These are phyloP conservation scores for Gynandropsis gynandra DNA, from an alignment of 345 rosid genomes.

Conservation along the genomic window DNA sequence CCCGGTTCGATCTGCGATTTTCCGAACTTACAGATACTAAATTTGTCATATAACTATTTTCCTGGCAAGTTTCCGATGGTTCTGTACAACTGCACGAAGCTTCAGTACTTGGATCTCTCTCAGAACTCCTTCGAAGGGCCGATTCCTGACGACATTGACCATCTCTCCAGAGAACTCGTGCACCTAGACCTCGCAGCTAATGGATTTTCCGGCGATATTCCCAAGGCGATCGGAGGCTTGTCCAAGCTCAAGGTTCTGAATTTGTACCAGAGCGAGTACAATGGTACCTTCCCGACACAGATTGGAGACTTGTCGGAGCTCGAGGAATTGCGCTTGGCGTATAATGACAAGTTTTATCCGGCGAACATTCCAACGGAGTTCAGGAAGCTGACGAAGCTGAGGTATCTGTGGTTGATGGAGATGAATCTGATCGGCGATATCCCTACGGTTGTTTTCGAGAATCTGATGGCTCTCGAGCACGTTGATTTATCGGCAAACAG, in stretches of 20 bases:
- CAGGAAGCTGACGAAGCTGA: conserved; percentile 46
- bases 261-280: conserved; percentile 39
- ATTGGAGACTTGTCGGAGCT: conserved; percentile 62
- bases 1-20: conserved; percentile 63
- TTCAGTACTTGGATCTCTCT: conserved; percentile 49
- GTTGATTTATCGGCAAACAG: conserved; percentile 46
- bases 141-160: conserved; percentile 55
- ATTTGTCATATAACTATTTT: conserved; percentile 42
- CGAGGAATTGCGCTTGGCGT: conserved; percentile 37
- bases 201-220: conserved; percentile 67
- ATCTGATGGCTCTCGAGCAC: conserved; percentile 38
- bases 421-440: conserved; percentile 60
- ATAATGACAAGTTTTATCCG: conserved; percentile 41
- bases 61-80: conserved; percentile 53
- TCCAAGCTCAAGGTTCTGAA: conserved; percentile 32
- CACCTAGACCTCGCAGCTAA: conserved; percentile 46
- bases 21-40: conserved; percentile 37
- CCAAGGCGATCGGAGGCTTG: conserved; percentile 40
- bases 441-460: conserved; percentile 40
- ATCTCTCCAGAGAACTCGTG: conserved; percentile 35
- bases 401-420: conserved; percentile 32
- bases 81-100: conserved; percentile 57
- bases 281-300: conserved; percentile 75
- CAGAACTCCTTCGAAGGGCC: conserved; percentile 57
- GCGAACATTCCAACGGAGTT: conserved; percentile 58